A percentile compares a stretch with the other conserved stretches of the same genome.
Conservation (phyloP, 345 rosid species). For the Eucalyptus regnans region DNA sequence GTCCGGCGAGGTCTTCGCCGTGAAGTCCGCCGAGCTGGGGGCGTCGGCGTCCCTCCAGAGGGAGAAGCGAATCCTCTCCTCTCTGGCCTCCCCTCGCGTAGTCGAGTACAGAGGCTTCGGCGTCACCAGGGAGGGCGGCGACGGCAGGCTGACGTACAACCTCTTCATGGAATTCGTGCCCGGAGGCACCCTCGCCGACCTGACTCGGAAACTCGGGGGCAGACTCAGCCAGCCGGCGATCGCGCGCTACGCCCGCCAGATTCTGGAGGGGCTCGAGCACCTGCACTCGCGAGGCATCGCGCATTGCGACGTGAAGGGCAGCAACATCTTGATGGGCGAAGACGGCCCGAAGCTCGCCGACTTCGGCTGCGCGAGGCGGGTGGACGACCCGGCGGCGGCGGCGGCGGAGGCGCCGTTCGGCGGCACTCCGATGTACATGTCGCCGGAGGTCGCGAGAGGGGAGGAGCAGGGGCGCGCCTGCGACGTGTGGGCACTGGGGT, state of each 20-base stretch:
- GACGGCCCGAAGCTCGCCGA: constrained; percentile 54
- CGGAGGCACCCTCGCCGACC: constrained; percentile 38
- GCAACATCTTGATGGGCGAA: constrained; percentile 41
- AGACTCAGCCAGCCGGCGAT: constrained; percentile 19
- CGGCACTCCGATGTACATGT: constrained; percentile 74
- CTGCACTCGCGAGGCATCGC: constrained; percentile 46
- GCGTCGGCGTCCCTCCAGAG: constrained; percentile 37
- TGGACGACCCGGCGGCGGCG: constrained; percentile 2
- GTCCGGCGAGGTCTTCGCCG: constrained; percentile 49
- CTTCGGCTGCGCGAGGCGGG: constrained; percentile 63
- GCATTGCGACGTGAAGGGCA: constrained; percentile 69
- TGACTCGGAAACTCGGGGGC: constrained; percentile 17
- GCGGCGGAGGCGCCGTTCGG: constrained; percentile 6
- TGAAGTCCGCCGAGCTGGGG: constrained; percentile 40
- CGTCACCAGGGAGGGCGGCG: constrained; percentile 14
- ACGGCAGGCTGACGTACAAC: constrained; percentile 26
- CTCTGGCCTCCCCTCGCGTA: constrained; percentile 27
- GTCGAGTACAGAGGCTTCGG: constrained; percentile 50
- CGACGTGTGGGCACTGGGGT: constrained; percentile 75
- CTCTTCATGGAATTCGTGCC: constrained; percentile 64
- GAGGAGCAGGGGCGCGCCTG: constrained; percentile 49
- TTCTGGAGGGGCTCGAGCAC: constrained; percentile 43
- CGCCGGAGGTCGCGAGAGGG: constrained; percentile 89
- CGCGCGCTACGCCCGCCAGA: constrained; percentile 35
- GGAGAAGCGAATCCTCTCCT: constrained; percentile 45